phyloP scores from a whole-genome alignment of 495 filamentous ascomycete genomes.

The Daldinia grandis region DNA sequence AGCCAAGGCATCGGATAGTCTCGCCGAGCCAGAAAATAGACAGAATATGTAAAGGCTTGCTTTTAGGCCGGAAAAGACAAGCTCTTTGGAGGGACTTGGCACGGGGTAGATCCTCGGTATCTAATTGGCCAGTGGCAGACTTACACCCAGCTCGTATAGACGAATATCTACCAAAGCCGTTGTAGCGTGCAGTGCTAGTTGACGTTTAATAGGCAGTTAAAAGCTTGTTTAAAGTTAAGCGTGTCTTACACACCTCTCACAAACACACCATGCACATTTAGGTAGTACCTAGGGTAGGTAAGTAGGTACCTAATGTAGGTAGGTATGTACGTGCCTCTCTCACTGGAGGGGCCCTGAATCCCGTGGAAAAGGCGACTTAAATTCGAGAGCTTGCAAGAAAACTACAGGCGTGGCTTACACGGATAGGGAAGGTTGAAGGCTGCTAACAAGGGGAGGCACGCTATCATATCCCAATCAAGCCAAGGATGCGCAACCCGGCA shows the following conservation, averaged over 20 bases:
- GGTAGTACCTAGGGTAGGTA: too few relatives aligned
- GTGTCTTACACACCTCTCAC: slow-evolving; percentile 15
- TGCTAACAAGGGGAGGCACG: neutral
- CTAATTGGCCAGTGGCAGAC: slow-evolving; percentile 18
- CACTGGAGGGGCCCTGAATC: neutral
- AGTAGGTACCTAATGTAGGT: too few relatives aligned
- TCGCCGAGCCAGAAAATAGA: slow-evolving; percentile 11
- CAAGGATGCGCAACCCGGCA: slow-evolving; percentile 17
- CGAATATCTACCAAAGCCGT: slow-evolving; percentile 12
- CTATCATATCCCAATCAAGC: slow-evolving; percentile 1
- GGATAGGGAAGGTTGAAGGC: slow-evolving; percentile 35
- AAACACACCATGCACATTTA: slow-evolving; percentile 1
- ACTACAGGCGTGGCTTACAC: slow-evolving; percentile 23
- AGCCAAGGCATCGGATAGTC: neutral
- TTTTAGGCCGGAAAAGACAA: slow-evolving; percentile 10
- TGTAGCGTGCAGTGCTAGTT: too few relatives aligned
- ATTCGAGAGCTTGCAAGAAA: neutral
- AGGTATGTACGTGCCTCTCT: neutral
- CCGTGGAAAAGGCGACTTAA: neutral
- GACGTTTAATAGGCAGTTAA: too few relatives aligned
- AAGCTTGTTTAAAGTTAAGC: slow-evolving; percentile 23
- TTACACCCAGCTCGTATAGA: neutral
- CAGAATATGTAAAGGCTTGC: slow-evolving; percentile 12
- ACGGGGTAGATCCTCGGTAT: slow-evolving; percentile 31
- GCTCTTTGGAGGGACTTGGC: slow-evolving; percentile 24